Percentiles rank a stretch among this genome's conserved stretches.
Evolutionary conservation across 495 filamentous ascomycete genomes (phyloP).

Genomic region (Neurospora sp.): DNA sequence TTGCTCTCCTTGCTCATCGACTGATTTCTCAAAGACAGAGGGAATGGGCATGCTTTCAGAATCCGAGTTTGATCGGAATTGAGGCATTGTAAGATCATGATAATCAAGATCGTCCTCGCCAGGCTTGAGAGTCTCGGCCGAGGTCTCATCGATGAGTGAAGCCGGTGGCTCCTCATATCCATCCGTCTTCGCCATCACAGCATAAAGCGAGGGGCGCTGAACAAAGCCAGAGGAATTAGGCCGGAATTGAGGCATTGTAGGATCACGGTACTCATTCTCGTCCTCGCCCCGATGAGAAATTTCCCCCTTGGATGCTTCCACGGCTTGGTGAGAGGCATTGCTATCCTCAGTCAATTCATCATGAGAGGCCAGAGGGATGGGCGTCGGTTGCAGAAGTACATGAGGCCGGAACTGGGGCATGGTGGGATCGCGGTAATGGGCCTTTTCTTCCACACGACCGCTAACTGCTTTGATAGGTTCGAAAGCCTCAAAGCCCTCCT

Average conservation of each 20-base stretch:
- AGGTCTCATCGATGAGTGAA: neutral
- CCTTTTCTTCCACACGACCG: neutral
- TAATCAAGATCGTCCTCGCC: neutral
- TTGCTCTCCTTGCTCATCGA: neutral
- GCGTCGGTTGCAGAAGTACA: neutral
- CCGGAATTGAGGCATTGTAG: neutral
- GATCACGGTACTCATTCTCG: neutral
- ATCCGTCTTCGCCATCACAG: neutral
- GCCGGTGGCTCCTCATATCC: neutral
- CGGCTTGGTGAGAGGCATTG: neutral
- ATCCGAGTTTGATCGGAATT: neutral
- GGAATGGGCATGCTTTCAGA: neutral
- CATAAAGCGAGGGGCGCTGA: neutral
- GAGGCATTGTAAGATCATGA: neutral
- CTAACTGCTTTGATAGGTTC: neutral
- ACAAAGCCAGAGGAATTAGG: neutral
- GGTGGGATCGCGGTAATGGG: neutral
- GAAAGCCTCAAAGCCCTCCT: neutral
- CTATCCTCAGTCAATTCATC: neutral
- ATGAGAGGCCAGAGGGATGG: neutral
- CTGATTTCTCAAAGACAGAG: neutral
- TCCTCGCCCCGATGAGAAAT: neutral
- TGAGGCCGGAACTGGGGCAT: neutral
- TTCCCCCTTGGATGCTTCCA: neutral
- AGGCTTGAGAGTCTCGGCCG: neutral